A percentile compares a stretch with the other conserved stretches of the same genome.
phyloP scores from a whole-genome alignment of 2,329 filamentous ascomycete genomes.

The Cadophora luteo-olivacea region DNA sequence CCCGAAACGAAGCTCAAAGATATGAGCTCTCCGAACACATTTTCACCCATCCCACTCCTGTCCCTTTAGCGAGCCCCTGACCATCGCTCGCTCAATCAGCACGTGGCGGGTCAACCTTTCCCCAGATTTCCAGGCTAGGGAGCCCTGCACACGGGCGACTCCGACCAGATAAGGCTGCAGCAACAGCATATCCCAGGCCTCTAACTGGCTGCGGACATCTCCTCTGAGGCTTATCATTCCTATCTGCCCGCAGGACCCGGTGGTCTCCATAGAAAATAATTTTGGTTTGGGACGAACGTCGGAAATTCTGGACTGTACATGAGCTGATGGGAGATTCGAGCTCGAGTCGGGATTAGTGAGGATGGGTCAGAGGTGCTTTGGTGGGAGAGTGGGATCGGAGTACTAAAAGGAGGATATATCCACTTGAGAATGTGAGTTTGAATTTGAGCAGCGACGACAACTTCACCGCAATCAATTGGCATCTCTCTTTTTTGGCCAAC shows the following conservation, averaged over 20 bases:
- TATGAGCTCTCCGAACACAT: constrained; percentile 3
- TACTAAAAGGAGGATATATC: constrained; percentile 22
- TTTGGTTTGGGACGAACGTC: neutral
- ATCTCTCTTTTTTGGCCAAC: constrained; percentile 20
- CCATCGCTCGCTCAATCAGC: neutral
- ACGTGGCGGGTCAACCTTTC: constrained; percentile 15
- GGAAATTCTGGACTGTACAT: neutral
- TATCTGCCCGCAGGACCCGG: constrained; percentile 9
- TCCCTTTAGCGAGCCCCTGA: constrained; percentile 4
- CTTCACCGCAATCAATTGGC: constrained; percentile 14
- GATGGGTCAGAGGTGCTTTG: neutral
- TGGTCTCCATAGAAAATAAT: neutral
- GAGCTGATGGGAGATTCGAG: neutral
- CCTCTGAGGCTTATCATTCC: constrained; percentile 34
- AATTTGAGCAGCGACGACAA: constrained; percentile 1
- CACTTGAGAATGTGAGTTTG: constrained; percentile 8
- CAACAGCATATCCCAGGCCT: constrained; percentile 20
- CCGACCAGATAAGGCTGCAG: constrained; percentile 32
- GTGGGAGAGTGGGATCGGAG: constrained; percentile 16
- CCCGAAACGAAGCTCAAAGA: neutral
- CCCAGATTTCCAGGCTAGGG: constrained; percentile 23
- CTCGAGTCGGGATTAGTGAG: no score
- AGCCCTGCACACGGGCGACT: constrained; percentile 24
- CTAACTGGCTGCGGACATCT: constrained; percentile 32
- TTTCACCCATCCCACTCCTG: neutral